Evolutionary conservation across 495 filamentous ascomycete genomes (phyloP), one percentile per base, ranked within the genome.

Genomic region (Aspergillus cavernicola): DNA sequence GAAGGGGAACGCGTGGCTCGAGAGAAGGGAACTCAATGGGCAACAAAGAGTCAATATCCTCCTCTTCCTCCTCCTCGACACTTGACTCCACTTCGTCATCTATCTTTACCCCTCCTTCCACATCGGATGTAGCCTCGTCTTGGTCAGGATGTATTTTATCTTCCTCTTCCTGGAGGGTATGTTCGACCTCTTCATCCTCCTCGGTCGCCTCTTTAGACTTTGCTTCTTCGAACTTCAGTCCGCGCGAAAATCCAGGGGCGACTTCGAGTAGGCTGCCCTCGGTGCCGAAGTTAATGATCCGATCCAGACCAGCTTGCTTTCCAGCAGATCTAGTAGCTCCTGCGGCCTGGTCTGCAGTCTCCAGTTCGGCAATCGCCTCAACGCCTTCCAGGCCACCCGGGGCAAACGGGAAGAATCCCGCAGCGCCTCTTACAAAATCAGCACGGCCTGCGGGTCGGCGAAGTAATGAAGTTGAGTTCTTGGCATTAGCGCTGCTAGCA

Each of bases 331-430:
- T 63, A 58, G 75, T 52, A 58, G 77, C 37, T 62, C 78, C 61
- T 50, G 70, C 45, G 39, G 69, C 24, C 61, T 69, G 59, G 7
- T 78, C 66, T 53, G 88, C 81, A 29, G 87, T 84, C 60, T 95
- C 91, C 36, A 87, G 63, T 2, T 81, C 86, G 41, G 88, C 88
- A 13, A 89, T 77, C 10, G 89, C 85, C 62, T 92, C 85, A n/a
- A 96, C 83, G 4, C 84, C 84, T 47, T 97, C 93, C 29, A 97
- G 65, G 4, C 93, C 93, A 39, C 95, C 93, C 1, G 95, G 95
- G 1, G 90, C 86, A 62, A 98, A 98, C 4, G 93, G 93, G 55
- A 96, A 93, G 72, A 96, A 97, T 0, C 93, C 95, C 18, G 92
- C 89, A 16, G 87, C 91, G 13, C 93, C 93, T n/a, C 93, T 80